Evolutionary conservation across 2,329 filamentous ascomycete species (phyloP), one percentile per base, ranked within the genome.

Genomic region (Calonectria ilicicola): DNA sequence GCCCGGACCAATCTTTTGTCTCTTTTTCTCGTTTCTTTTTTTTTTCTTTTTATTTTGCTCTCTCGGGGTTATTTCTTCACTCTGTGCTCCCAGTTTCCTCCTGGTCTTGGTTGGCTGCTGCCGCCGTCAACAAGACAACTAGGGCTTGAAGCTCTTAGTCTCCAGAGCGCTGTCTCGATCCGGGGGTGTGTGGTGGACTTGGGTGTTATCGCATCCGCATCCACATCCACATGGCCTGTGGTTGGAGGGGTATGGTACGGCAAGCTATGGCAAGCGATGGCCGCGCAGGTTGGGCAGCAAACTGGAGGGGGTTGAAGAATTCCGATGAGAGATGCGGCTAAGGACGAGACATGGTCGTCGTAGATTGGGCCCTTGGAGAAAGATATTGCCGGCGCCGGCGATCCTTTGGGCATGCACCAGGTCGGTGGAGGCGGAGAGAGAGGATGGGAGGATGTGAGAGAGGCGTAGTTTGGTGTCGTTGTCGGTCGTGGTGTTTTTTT

Each of bases 151-250:
- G 44, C 44, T 38, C 35, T 60, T 29, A 40, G 35, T 38, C 21
- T 60, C 32, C 21, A 40, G 40, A 35, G 32, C 32, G 32, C 32
- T 35, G 32, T 35, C 32, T 35, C 32, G 32, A 35, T 35, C 32
- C 32, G 32, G 32, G 32, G 32, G 32, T 35, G 32, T 35, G 32
- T 35, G 32, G 32, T 35, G 32, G 32, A 35, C 32, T 35, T 35
- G 3, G 32, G 10, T 35, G 32, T 35, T 63, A 47, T 58, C 62
- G 65, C 69, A 71, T 67, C 69, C 56, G 65, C 69, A 71, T 67
- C 69, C 56, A 67, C 69, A 67, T 71, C 69, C 69, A 67, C 69
- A 71, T 64, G 47, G 64, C 42, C 67, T 47, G 62, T 49, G 62
- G 62, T 40, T 32, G 49, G 62, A 32, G 38, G 47, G 40, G 38